Evolutionary conservation across 2,329 filamentous ascomycete species (phyloP), one percentile per base, ranked within the genome.

Genomic region (Alternaria hordeiaustralica): DNA sequence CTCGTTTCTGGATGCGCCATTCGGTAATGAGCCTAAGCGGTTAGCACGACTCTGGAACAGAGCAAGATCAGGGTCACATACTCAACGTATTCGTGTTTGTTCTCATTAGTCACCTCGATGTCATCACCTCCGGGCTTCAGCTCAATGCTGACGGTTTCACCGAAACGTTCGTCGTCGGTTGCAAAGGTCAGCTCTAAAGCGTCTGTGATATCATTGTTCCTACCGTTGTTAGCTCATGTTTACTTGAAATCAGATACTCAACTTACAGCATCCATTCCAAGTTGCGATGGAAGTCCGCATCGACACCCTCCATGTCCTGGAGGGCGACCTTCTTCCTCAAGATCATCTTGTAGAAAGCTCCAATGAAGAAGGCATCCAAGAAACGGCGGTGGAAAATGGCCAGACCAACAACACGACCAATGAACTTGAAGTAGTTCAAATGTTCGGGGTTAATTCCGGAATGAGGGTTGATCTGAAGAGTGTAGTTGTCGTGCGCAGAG

Each of bases 381-480:
- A 99, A 99, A 55, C 96, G 90, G 62, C 96, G 89, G 82, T 99
- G 96, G 89, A 99, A 99, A 76, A 99, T 99, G 65, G 96, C 95
- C 72, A 99, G 82, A 64, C 96, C 96, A 63, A 99, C 96, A 26
- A 99, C 96, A 64, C 96, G 93, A 53, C 96, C 96, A 76, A 99
- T 99, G 79, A 99, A 99, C 82, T 97, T 98, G 89, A 99, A 99
- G 84, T 98, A 99, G 80, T 97, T 98, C 75, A 99, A 85, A 88
- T 99, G 96, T 83, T 99, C 96, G 1, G 96, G 96, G 82, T 99
- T 99, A 83, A 99, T 98, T 69, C 96, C 96, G 20, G 96, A 99
- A 82, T 99, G 96, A 49, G 96, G 96, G 84, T 99, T 99, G 85
- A 99, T 99, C 83, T 99, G 96, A 59, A 99, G 91, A 28, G 96